These are phyloP conservation scores for Blastobotrys proliferans DNA, from an alignment of 1,139 yeast genomes.

Conservation along the genomic window DNA sequence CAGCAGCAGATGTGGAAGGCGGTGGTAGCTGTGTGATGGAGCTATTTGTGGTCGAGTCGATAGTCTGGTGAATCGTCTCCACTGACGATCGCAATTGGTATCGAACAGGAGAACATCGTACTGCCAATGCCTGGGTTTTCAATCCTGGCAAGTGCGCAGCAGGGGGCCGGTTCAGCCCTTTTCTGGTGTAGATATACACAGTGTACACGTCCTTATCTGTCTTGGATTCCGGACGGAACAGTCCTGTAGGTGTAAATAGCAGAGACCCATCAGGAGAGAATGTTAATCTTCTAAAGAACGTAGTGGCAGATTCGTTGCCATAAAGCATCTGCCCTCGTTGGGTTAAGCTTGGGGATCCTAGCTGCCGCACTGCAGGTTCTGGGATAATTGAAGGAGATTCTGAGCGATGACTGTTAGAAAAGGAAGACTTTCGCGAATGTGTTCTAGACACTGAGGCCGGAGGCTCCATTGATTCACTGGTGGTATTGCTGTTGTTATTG, in stretches of 20 bases:
- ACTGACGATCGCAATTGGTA: constrained; percentile 42
- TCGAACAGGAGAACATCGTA: constrained; percentile 66
- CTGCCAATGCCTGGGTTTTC: constrained; percentile 77
- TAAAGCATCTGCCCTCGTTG: constrained; percentile 40
- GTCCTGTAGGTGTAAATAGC: constrained; percentile 79
- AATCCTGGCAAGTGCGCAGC: constrained; percentile 75
- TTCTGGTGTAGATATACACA: constrained; percentile 70
- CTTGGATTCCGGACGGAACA: constrained; percentile 39
- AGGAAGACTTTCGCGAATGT: constrained; percentile 5
- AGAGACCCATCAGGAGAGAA: constrained; percentile 90
- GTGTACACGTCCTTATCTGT: constrained; percentile 43
- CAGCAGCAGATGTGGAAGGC: not conserved
- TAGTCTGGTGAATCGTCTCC: constrained; percentile 10
- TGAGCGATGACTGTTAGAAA: constrained; percentile 8
- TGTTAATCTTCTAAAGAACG: constrained; percentile 79
- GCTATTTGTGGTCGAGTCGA: constrained; percentile 7
- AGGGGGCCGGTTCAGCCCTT: constrained; percentile 64
- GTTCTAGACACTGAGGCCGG: constrained; percentile 4
- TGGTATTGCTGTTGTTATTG: not conserved
- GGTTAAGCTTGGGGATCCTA: constrained; percentile 31
- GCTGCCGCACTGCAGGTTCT: constrained; percentile 40
- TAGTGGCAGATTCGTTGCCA: constrained; percentile 81
- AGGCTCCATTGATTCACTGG: constrained; percentile 1
- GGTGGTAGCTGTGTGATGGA: constrained; percentile 11
- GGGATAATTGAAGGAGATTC: constrained; percentile 30